Evolutionary conservation across 257 asterid genomes (phyloP).

Genomic region (Rhazya stricta): DNA sequence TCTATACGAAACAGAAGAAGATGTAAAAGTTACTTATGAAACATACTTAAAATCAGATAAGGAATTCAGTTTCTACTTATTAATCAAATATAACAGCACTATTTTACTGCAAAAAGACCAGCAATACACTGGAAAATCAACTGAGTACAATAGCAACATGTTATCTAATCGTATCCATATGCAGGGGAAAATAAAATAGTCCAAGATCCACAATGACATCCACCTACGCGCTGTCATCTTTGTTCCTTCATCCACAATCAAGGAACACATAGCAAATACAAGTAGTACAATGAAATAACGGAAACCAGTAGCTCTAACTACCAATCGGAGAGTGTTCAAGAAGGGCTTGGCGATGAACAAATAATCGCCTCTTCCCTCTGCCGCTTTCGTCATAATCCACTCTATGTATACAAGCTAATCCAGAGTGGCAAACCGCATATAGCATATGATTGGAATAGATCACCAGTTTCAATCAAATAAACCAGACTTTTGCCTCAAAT

Average conservation of each 20-base stretch:
- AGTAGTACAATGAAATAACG: neutral
- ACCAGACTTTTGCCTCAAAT: conserved; percentile 70
- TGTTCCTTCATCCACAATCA: neutral
- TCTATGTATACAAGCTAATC: neutral
- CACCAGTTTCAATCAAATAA: conserved; percentile 30
- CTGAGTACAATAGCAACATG: neutral
- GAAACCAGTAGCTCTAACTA: neutral
- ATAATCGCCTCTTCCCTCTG: neutral
- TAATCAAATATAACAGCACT: too few species aligned
- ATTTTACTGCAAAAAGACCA: neutral
- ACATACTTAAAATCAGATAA: too few species aligned
- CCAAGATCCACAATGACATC: neutral
- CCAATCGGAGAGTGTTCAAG: neutral
- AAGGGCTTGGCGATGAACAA: neutral
- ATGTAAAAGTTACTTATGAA: too few species aligned
- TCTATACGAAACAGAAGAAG: too few species aligned
- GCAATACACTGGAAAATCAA: neutral
- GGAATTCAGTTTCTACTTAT: too few species aligned
- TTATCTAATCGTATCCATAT: neutral
- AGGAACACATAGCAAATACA: neutral
- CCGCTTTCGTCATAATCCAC: neutral
- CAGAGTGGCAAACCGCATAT: neutral
- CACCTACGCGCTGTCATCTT: neutral
- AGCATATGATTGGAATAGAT: neutral
- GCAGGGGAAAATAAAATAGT: neutral